phyloP scores from a whole-genome alignment of 768 basidiomycete species.

The Russula sp. region DNA sequence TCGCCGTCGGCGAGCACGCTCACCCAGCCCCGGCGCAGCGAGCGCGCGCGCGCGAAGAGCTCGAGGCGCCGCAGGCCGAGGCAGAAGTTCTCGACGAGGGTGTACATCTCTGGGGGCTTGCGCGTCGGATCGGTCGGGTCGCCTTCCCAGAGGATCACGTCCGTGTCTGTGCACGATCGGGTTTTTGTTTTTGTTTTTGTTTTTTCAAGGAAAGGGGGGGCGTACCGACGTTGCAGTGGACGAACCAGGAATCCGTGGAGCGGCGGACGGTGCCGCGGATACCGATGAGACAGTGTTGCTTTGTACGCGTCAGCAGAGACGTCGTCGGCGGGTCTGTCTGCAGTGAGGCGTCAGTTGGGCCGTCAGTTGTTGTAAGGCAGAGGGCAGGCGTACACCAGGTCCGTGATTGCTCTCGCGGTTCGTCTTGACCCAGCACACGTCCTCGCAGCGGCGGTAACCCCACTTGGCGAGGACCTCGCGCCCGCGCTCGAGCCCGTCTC shows the following conservation, averaged over 20 bases:
- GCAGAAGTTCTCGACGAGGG: constrained; percentile 96
- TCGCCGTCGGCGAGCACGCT: constrained; percentile 69
- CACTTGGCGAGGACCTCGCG: constrained; percentile 87
- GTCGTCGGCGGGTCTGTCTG: constrained; percentile 84
- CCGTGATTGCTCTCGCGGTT: constrained; percentile 68
- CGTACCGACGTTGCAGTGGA: constrained; percentile 95
- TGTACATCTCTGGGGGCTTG: constrained; percentile 94
- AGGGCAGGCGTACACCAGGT: constrained; percentile 53
- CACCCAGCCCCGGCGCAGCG: constrained; percentile 86
- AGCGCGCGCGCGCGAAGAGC: constrained; percentile 67
- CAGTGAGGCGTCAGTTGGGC: neutral
- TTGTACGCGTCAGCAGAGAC: constrained; percentile 80
- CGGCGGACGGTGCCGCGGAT: constrained; percentile 95
- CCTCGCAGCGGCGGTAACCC: constrained; percentile 94
- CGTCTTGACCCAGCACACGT: constrained; percentile 98
- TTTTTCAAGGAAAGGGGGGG: constrained; percentile 10
- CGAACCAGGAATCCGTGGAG: constrained; percentile 93
- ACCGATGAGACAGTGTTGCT: constrained; percentile 96
- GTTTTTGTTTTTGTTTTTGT: no score
- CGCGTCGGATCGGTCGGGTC: constrained; percentile 74
- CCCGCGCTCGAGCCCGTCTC: constrained; percentile 87
- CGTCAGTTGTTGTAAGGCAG: neutral
- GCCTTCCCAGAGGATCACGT: constrained; percentile 96
- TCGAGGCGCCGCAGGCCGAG: constrained; percentile 89
- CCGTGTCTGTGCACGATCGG: constrained; percentile 58